Conservation (phyloP, 768 basidiomycete species). For the Cytidiella melzeri region DNA sequence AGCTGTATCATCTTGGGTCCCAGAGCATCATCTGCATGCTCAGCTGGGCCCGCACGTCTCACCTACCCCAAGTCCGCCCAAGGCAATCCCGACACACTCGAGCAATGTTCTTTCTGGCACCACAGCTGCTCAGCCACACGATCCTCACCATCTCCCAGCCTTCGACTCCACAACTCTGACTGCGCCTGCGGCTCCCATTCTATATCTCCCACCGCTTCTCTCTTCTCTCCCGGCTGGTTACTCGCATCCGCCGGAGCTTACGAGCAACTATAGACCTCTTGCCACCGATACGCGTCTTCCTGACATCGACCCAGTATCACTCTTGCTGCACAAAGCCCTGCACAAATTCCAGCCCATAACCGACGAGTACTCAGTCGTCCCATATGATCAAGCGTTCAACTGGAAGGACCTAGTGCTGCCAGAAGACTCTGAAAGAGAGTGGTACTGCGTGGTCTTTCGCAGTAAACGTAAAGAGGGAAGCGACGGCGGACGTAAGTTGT, state of each 20-base stretch:
- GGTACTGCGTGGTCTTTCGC: constrained; percentile 91
- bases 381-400: constrained; percentile 82
- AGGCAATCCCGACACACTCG: background rate
- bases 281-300: constrained; percentile 59
- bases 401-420: constrained; percentile 72
- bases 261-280: constrained; percentile 28
- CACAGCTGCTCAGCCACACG: constrained; percentile 16
- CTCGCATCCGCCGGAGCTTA: constrained; percentile 13
- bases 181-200: constrained; percentile 40
- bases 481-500: constrained; percentile 53
- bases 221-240: constrained; percentile 60
- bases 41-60: constrained; percentile 1
- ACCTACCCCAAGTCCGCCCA: too few species aligned
- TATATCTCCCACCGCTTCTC: constrained; percentile 82
- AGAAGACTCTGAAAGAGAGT: constrained; percentile 69
- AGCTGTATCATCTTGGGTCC: background rate
- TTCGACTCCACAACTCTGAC: constrained; percentile 34
- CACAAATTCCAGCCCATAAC: constrained; percentile 65
- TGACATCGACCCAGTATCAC: constrained; percentile 76
- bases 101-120: background rate
- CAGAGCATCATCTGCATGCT: constrained; percentile 1
- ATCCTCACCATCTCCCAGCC: constrained; percentile 52
- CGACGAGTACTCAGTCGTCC: constrained; percentile 50
- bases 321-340: constrained; percentile 81
- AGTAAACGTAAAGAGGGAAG: constrained; percentile 69